A percentile compares a stretch with the other conserved stretches of the same genome.
Evolutionary conservation across 1,284 basidiomycete species (phyloP).

Genomic region (Rhodofomes roseus): DNA sequence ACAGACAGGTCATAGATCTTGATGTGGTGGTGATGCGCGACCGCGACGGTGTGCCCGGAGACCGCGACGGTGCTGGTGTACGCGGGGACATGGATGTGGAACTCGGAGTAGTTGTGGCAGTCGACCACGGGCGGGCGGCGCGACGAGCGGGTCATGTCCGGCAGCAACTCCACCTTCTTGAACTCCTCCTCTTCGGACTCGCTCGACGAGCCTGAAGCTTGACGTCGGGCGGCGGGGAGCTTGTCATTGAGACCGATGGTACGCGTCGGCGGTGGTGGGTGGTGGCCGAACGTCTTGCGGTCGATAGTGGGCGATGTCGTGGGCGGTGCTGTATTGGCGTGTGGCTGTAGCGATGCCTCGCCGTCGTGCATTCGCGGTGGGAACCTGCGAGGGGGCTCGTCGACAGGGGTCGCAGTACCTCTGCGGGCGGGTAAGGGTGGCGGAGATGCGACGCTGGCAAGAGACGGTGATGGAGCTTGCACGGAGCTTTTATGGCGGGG

Average conservation of each 20-base stretch:
- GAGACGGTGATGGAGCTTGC: conserved; percentile 9
- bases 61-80: conserved; percentile 54
- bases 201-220: conserved; percentile 46
- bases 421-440: conserved; percentile 31
- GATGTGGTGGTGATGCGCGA: conserved; percentile 59
- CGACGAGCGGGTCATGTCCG: conserved; percentile 80
- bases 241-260: conserved; percentile 66
- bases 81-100: conserved; percentile 54
- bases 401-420: conserved; percentile 12
- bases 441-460: conserved; percentile 16
- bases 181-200: conserved; percentile 37
- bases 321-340: conserved; percentile 4
- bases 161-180: conserved; percentile 58
- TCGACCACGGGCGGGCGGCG: conserved; percentile 63
- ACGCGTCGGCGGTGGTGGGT: conserved; percentile 68
- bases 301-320: conserved; percentile 26
- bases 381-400: conserved; percentile 15
- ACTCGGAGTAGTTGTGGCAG: conserved; percentile 42
- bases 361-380: conserved; percentile 15
- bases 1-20: conserved; percentile 59
- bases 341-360: not conserved
- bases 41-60: conserved; percentile 60
- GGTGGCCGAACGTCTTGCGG: conserved; percentile 43
- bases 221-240: conserved; percentile 56
- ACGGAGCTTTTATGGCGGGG: conserved; percentile 23